Percentiles rank a stretch among this genome's conserved stretches.
These are phyloP conservation scores for Catharanthus roseus DNA, from an alignment of 257 asterid genomes.

Conservation along the genomic window DNA sequence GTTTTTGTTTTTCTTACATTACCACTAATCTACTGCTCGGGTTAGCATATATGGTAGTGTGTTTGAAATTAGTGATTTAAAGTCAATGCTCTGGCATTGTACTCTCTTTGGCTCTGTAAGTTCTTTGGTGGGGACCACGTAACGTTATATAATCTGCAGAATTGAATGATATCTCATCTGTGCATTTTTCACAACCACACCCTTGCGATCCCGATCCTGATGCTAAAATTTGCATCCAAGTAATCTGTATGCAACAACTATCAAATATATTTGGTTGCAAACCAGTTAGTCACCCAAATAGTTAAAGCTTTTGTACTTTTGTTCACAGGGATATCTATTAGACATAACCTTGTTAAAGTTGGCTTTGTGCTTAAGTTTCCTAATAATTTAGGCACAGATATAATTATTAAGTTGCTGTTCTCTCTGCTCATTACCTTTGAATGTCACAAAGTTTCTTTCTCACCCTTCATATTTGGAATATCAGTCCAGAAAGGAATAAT, in stretches of 20 bases:
- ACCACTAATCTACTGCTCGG: not conserved
- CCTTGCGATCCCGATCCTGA: not conserved
- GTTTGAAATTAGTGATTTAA: not conserved
- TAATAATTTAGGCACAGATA: not conserved
- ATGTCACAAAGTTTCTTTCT: not conserved
- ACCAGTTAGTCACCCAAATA: not conserved
- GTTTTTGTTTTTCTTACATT: not conserved
- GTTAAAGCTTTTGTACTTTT: not conserved
- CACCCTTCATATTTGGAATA: not conserved
- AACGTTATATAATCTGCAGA: not conserved
- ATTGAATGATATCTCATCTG: not conserved
- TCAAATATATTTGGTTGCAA: too few relatives aligned
- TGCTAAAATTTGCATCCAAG: not conserved
- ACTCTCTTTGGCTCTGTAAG: not conserved
- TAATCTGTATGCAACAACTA: not conserved
- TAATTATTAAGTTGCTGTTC: not conserved
- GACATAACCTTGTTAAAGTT: not conserved
- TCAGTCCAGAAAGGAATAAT: constrained; percentile 1
- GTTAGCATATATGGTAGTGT: not conserved
- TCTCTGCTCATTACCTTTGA: not conserved
- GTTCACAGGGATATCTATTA: not conserved
- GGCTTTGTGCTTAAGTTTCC: not conserved
- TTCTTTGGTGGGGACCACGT: not conserved
- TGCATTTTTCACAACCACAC: not conserved
- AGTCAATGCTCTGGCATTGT: not conserved